These are phyloP conservation scores for Erythrobasidium hasegawianum DNA, from an alignment of 1,284 basidiomycete species.

Conservation along the genomic window DNA sequence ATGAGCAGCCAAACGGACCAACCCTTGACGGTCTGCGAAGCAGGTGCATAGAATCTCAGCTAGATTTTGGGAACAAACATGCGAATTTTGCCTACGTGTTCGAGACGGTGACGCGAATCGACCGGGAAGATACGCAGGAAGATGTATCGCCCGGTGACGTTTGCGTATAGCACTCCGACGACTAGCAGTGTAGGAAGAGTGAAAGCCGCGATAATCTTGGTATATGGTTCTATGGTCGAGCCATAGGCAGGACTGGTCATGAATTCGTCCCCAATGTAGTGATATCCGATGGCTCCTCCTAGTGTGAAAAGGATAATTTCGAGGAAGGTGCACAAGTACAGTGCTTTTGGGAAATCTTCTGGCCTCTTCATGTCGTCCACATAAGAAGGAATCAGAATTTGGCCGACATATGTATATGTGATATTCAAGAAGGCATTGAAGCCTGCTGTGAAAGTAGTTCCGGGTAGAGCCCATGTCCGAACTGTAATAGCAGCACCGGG, in stretches of 20 bases:
- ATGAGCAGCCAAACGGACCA: constrained; percentile 62
- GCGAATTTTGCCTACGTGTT: too few species aligned
- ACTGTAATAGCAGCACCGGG: constrained; percentile 39
- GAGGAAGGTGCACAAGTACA: constrained; percentile 53
- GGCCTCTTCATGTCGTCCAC: constrained; percentile 54
- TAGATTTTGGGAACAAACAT: too few species aligned
- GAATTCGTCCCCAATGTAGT: constrained; percentile 51
- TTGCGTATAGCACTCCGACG: constrained; percentile 49
- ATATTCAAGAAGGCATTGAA: constrained; percentile 54
- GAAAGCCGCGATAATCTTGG: constrained; percentile 46
- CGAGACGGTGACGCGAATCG: constrained; percentile 35
- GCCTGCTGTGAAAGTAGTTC: constrained; percentile 60
- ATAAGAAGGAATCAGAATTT: constrained; percentile 56
- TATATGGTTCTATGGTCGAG: constrained; percentile 23
- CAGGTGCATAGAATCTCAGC: too few species aligned
- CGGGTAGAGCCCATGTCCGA: constrained; percentile 43
- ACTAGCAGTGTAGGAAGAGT: constrained; percentile 58
- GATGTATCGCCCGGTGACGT: constrained; percentile 55
- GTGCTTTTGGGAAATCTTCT: constrained; percentile 56
- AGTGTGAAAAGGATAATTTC: constrained; percentile 62
- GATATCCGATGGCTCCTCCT: constrained; percentile 62
- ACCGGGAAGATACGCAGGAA: constrained; percentile 55
- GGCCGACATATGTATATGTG: constrained; percentile 62
- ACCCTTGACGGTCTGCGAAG: constrained; percentile 58
- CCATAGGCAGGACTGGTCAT: constrained; percentile 31